These are phyloP conservation scores for Torulaspora quercuum DNA, from an alignment of 805 yeast genomes.

Conservation along the genomic window DNA sequence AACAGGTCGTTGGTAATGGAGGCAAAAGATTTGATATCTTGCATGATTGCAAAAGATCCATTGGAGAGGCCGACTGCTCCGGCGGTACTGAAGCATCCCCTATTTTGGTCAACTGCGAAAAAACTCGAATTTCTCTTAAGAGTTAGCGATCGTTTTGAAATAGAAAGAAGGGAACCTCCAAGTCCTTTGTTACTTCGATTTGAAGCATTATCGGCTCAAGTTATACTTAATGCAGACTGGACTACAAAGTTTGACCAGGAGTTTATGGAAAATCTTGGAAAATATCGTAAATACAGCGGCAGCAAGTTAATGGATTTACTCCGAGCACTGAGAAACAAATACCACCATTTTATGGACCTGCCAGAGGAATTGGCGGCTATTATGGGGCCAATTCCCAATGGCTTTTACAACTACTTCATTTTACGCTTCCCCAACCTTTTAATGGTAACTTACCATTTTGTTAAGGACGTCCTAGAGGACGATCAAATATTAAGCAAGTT, in stretches of 20 bases:
- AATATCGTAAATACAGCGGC: conserved; percentile 82
- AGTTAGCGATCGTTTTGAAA: conserved; percentile 87
- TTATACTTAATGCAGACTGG: conserved; percentile 72
- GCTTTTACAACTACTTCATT: conserved; percentile 75
- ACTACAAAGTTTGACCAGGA: conserved; percentile 62
- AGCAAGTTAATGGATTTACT: conserved; percentile 78
- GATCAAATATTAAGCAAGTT: conserved; percentile 58
- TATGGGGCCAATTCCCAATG: conserved; percentile 80
- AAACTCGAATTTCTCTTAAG: conserved; percentile 80
- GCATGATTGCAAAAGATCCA: conserved; percentile 73
- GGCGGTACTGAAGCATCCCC: conserved; percentile 74
- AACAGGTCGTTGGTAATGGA: conserved; percentile 44
- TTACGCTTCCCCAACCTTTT: conserved; percentile 72
- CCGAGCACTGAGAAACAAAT: conserved; percentile 87
- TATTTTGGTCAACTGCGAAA: conserved; percentile 73
- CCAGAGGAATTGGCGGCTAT: conserved; percentile 60
- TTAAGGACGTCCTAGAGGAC: conserved; percentile 51
- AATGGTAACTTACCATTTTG: conserved; percentile 67
- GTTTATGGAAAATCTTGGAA: conserved; percentile 80
- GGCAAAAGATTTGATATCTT: conserved; percentile 64
- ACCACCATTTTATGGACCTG: conserved; percentile 90
- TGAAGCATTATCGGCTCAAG: conserved; percentile 49
- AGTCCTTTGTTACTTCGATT: conserved; percentile 53
- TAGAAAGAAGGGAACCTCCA: conserved; percentile 78
- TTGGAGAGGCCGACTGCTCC: conserved; percentile 65